These are phyloP conservation scores for Entomortierella lignicola DNA, from an alignment of 192 early-diverging fungal genomes.

Conservation along the genomic window DNA sequence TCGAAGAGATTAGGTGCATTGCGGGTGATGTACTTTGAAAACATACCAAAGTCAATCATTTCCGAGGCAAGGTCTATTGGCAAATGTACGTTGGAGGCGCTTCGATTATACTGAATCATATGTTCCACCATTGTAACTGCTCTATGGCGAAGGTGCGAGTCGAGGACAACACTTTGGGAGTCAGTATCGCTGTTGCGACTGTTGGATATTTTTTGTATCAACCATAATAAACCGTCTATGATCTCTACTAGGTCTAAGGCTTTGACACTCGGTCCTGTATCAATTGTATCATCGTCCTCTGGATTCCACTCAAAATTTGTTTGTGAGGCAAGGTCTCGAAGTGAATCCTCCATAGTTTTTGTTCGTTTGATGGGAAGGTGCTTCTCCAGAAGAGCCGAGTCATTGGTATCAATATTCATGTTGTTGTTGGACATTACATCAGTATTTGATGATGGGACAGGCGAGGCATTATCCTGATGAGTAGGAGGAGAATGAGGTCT, in stretches of 20 bases:
- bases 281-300: slow-evolving; percentile 23
- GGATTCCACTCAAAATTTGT: slow-evolving; percentile 48
- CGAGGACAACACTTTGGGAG: not conserved
- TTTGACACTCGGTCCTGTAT: slow-evolving; percentile 22
- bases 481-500: not conserved
- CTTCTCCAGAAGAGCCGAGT: not conserved
- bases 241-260: slow-evolving; percentile 40
- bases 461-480: not conserved
- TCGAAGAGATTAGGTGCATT: slow-evolving; percentile 60
- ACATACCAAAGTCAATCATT: slow-evolving; percentile 29
- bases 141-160: slow-evolving; percentile 3
- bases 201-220: slow-evolving; percentile 11
- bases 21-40: slow-evolving; percentile 33
- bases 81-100: not conserved
- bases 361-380: slow-evolving; percentile 10
- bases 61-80: slow-evolving; percentile 25
- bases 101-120: slow-evolving; percentile 27
- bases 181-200: not conserved
- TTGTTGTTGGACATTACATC: no score
- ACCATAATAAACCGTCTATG: slow-evolving; percentile 30
- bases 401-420: not conserved
- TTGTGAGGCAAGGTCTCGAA: slow-evolving; percentile 24
- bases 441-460: not conserved
- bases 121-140: slow-evolving; percentile 36
- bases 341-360: slow-evolving; percentile 42